Evolutionary conservation across 2,329 filamentous ascomycete species (phyloP).

Genomic region (Hawksworthiomyces lignivorus): DNA sequence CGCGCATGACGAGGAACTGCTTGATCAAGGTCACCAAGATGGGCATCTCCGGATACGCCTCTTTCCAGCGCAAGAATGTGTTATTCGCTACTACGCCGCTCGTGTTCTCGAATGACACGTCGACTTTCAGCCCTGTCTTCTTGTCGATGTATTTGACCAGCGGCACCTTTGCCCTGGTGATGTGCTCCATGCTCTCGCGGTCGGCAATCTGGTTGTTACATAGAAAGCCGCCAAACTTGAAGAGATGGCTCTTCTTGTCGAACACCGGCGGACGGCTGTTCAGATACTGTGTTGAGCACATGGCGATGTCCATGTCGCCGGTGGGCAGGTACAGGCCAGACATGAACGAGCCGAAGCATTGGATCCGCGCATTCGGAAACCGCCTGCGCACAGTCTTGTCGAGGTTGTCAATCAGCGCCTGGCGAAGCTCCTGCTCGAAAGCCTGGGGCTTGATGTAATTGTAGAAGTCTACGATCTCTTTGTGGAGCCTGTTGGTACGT

Average conservation of each 20-base stretch:
- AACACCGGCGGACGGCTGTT: conserved; percentile 41
- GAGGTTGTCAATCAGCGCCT: conserved; percentile 64
- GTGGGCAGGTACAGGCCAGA: conserved; percentile 64
- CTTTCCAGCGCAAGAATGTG: conserved; percentile 76
- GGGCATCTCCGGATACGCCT: conserved; percentile 74
- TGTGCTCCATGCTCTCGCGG: conserved; percentile 54
- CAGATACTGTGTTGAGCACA: conserved; percentile 56
- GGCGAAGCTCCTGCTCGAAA: conserved; percentile 70
- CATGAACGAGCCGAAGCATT: conserved; percentile 88
- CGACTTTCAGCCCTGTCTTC: conserved; percentile 71
- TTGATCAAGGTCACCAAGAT: conserved; percentile 83
- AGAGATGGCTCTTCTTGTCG: conserved; percentile 49
- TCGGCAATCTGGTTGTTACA: conserved; percentile 48
- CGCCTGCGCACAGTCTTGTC: conserved; percentile 47
- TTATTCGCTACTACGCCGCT: conserved; percentile 72
- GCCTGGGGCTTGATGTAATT: conserved; percentile 69
- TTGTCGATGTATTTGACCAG: conserved; percentile 85
- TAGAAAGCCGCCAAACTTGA: conserved; percentile 55
- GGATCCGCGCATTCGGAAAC: conserved; percentile 56
- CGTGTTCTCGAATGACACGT: conserved; percentile 90
- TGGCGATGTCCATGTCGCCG: conserved; percentile 90
- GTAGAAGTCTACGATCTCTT: conserved; percentile 86
- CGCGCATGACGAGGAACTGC: conserved; percentile 83
- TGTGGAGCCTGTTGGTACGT: conserved; percentile 72
- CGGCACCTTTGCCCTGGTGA: conserved; percentile 73